Base-by-base conservation (phyloP, 2,329 filamentous ascomycete species). In the Juglanconis oblonga region DNA sequence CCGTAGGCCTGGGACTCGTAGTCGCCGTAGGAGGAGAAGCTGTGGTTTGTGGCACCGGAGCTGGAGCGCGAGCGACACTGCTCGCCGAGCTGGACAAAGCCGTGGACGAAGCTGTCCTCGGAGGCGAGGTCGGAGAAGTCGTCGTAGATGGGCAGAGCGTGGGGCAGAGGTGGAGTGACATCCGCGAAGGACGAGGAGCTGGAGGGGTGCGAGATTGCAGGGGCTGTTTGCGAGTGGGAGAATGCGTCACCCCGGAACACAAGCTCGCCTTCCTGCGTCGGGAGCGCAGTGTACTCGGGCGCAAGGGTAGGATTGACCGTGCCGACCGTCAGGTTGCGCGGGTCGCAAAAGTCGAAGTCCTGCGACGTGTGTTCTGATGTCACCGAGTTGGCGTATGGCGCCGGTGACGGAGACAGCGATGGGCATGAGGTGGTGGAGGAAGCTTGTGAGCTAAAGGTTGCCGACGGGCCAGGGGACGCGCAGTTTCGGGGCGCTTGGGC, bases 51-150 rank as follows among this genome's bases (percentile, higher is more conserved):
- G 59, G 77, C 88, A 69, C 77, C 90, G 68, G 77, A 94, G 77
- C 76, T 91, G 38, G 86, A 85, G 47, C 86, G 84, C 40, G 86
- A 84, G 66, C 93, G 86, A 79, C 91, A 92, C 64, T 84, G 80
- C 32, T 73, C 74, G 59, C 74, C 73, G 66, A 92, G 88, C 70
- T 91, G 86, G 65, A 92, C 87, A 8, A 96, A 83, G 58, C 84
- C 83, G 72, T 86, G 88, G 68, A 86, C 83, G 69, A 96, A 92
- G 72, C 95, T 91, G 82, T 96, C 91, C 69, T 97, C 93, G 1
- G 90, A 92, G 73, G 97, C 93, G 59, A 97, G 83, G 69, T 96
- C 92, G 31, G 93, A 95, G 66, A 96, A 86, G 66, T 92, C 90
- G 73, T 96, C 91, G 67, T 96, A 96, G 8, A 82, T 80, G 32